Percentiles rank a stretch among this genome's conserved stretches.
phyloP scores from a whole-genome alignment of 2,329 filamentous ascomycete genomes.

The Dactylellina drechsleri region DNA sequence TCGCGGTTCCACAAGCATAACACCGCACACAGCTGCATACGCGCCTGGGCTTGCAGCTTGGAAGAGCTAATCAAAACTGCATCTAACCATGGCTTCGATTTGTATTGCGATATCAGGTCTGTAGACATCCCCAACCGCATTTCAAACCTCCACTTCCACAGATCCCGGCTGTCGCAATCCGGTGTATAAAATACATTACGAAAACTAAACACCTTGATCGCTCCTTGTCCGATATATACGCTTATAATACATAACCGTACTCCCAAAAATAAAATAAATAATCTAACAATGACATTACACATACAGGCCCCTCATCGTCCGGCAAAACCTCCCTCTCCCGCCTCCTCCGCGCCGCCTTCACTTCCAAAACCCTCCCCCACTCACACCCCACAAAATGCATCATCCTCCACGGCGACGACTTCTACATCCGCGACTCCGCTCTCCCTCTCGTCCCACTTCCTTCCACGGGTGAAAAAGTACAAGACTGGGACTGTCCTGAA shows the following conservation, averaged over 20 bases:
- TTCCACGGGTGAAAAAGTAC: conserved; percentile 68
- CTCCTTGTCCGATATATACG: neutral
- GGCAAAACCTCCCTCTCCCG: conserved; percentile 95
- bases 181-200: neutral
- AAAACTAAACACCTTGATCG: neutral
- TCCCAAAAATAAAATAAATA: neutral
- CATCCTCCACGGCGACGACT: conserved; percentile 95
- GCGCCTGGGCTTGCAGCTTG: no score
- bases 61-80: no score
- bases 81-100: conserved; percentile 11
- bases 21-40: no score
- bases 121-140: neutral
- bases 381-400: conserved; percentile 67
- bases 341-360: conserved; percentile 76
- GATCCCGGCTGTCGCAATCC: no score
- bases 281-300: neutral
- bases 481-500: conserved; percentile 92
- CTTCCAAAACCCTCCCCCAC: conserved; percentile 64
- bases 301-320: conserved; percentile 85
- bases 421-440: conserved; percentile 80
- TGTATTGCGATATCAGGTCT: conserved; percentile 46
- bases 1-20: no score
- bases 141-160: neutral
- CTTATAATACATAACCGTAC: neutral
- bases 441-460: conserved; percentile 64